These are phyloP conservation scores for Cladobotryum mycophilum DNA, from an alignment of 2,329 filamentous ascomycete species.

Conservation along the genomic window DNA sequence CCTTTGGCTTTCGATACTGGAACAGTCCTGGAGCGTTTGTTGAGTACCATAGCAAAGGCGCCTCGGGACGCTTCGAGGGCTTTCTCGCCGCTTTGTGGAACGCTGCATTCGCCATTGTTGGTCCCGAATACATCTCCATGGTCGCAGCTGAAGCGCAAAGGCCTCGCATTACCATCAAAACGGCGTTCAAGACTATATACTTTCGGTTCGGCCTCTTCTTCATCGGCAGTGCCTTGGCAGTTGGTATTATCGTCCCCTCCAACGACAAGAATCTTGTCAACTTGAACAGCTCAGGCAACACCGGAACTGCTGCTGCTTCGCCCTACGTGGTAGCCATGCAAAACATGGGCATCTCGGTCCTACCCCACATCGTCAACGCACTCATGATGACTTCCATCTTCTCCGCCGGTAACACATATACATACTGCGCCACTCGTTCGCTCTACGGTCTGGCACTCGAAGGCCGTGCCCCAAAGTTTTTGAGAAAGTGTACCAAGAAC, in stretches of 20 bases:
- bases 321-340: conserved; percentile 59
- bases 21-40: conserved; percentile 36
- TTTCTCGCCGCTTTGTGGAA: conserved; percentile 63
- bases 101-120: conserved; percentile 57
- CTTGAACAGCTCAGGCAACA: conserved; percentile 40
- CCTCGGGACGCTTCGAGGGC: conserved; percentile 62
- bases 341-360: conserved; percentile 44
- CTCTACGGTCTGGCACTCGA: conserved; percentile 46
- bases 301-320: conserved; percentile 47
- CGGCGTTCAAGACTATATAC: conserved; percentile 67
- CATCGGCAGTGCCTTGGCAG: conserved; percentile 58
- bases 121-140: conserved; percentile 61
- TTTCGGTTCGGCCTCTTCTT: conserved; percentile 67
- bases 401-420: conserved; percentile 45
- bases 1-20: conserved; percentile 68
- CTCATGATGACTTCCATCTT: conserved; percentile 38
- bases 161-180: conserved; percentile 57
- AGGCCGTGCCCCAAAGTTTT: conserved; percentile 43
- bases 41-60: conserved; percentile 51
- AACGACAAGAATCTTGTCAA: conserved; percentile 49
- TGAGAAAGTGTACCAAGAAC: conserved; percentile 52
- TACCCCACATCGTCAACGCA: conserved; percentile 54
- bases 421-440: conserved; percentile 45
- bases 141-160: conserved; percentile 65
- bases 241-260: conserved; percentile 61